Base-by-base conservation (phyloP, 2,329 filamentous ascomycete genomes). In the Orbilia javanica region DNA sequence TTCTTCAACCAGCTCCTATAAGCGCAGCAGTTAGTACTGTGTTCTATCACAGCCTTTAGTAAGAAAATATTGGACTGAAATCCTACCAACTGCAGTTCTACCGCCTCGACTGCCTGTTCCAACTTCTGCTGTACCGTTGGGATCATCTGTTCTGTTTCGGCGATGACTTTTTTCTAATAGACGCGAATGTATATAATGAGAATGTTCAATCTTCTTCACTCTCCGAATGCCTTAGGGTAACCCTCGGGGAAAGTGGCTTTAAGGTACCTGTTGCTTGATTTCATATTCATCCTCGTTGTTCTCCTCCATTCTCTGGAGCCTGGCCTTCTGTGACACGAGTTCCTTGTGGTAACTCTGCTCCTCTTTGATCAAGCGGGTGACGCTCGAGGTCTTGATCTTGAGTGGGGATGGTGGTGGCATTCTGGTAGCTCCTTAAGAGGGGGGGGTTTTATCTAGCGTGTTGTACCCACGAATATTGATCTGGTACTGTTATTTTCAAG, bases 251-350 rank as follows among this genome's bases (percentile, higher is more conserved):
- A 8, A 4, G 39, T 20, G 4, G 10, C 82, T 88, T 44, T 84
- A 96, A 95, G 89, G 46, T 84, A 97, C 96, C 89, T 97, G 92
- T 84, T 99, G 95, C 85, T 90, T 96, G 82, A 98, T 97, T 81
- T 90, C 89, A 79, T 92, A 92, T 7, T 88, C 88, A 66, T 88
- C 87, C 15, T 84, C 85, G 2, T 85, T 84, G 48, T 86, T 84
- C 34, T 89, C 84, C 81, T 92, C 89, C 18, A 97, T 87, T 83
- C 90, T 89, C 83, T 88, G 86, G 80, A 96, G 88, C 71, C 92
- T 89, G 79, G 88, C 88, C 81, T 92, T 88, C 83, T 98, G 94
- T 80, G 91, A 87, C 80, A 88, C 86, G 20, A 94, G 88, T 84
- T 99, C 96, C 83, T 92, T 92, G 87, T 94, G 92, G 86, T 99